phyloP scores from a whole-genome alignment of 108 stramenopile genomes.

The Fragilaria crotonensis region DNA sequence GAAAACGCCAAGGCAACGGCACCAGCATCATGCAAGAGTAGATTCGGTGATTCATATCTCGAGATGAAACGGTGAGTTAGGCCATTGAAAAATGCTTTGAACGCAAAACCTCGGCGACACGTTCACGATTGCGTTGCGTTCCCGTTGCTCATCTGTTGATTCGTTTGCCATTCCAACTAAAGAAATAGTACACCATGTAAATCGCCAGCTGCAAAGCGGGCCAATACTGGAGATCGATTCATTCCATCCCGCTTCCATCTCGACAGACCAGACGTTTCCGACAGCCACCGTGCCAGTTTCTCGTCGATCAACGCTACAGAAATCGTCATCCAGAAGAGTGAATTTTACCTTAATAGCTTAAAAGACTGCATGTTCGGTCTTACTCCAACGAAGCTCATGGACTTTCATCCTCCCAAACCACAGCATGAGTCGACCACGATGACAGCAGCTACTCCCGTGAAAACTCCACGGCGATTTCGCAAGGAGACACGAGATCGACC shows the following conservation, averaged over 20 bases:
- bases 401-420: background rate
- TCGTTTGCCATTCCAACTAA: no score
- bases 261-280: background rate
- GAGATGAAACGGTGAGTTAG: no score
- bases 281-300: background rate
- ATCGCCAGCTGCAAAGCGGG: no score
- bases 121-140: no score
- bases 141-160: no score
- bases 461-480: background rate
- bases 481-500: background rate
- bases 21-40: no score
- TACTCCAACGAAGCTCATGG: background rate
- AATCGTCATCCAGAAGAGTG: background rate
- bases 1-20: no score
- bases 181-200: no score
- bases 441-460: background rate
- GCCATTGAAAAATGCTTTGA: no score
- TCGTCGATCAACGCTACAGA: background rate
- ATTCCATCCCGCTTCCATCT: background rate
- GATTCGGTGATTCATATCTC: no score
- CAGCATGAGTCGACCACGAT: background rate
- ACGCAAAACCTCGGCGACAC: no score
- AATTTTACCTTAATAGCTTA: background rate
- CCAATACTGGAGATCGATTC: conserved; percentile 1
- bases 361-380: background rate